phyloP scores from a whole-genome alignment of 805 yeast genomes.

The Diddensiella caesifluorescens region DNA sequence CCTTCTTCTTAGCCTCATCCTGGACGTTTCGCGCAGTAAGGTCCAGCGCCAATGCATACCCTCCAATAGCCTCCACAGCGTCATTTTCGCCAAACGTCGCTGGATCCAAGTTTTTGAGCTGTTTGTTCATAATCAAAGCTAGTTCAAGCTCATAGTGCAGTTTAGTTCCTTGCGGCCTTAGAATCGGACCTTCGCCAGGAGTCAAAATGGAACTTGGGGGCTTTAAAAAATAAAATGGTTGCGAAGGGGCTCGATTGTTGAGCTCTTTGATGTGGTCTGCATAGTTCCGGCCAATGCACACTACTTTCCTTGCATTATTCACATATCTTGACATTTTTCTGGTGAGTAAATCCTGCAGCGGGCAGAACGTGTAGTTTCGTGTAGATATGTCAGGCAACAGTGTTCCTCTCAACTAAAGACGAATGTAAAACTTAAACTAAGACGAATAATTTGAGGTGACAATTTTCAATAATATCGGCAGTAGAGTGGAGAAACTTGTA shows the following conservation, averaged over 20 bases:
- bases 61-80: conserved; percentile 73
- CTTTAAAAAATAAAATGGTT: conserved; percentile 89
- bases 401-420: too few species aligned
- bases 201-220: conserved; percentile 75
- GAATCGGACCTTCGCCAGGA: conserved; percentile 66
- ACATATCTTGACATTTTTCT: conserved; percentile 8
- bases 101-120: conserved; percentile 56
- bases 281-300: conserved; percentile 95
- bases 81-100: conserved; percentile 52
- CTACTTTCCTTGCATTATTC: conserved; percentile 46
- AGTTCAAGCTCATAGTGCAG: conserved; percentile 94
- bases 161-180: conserved; percentile 71
- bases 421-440: too few species aligned
- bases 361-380: too few species aligned
- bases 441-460: too few species aligned
- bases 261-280: conserved; percentile 94
- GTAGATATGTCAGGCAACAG: too few species aligned
- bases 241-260: conserved; percentile 71
- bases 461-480: too few species aligned
- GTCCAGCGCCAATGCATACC: conserved; percentile 86
- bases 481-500: too few species aligned
- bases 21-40: conserved; percentile 96
- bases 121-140: conserved; percentile 67
- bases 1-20: conserved; percentile 87
- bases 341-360: too few species aligned